These are phyloP conservation scores for Hericium erinaceus DNA, from an alignment of 768 basidiomycete species.

Conservation along the genomic window DNA sequence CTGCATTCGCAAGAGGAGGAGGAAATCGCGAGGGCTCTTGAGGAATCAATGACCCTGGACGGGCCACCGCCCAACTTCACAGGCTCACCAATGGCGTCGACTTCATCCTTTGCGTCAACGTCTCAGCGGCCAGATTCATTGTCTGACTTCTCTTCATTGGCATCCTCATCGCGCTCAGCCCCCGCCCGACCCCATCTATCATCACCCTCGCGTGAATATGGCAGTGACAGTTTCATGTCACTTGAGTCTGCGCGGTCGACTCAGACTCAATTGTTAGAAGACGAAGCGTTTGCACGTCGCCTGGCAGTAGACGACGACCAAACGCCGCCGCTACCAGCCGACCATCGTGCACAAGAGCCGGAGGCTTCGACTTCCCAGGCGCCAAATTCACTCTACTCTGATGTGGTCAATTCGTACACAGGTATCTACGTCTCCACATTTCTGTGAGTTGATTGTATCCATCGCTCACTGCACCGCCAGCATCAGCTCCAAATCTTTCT, in stretches of 20 bases:
- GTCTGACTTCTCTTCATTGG: too few species aligned
- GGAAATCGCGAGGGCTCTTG: constrained; percentile 54
- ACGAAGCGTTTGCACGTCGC: constrained; percentile 36
- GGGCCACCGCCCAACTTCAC: not conserved
- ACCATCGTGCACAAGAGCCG: not conserved
- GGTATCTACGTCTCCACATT: not conserved
- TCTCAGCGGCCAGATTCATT: too few species aligned
- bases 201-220: not conserved
- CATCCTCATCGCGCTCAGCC: too few species aligned
- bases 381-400: too few species aligned
- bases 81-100: too few species aligned
- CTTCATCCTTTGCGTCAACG: too few species aligned
- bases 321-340: constrained; percentile 1
- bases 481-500: too few species aligned
- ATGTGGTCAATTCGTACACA: not conserved
- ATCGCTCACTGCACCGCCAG: too few species aligned
- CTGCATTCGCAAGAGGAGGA: constrained; percentile 39
- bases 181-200: not conserved
- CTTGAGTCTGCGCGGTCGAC: not conserved
- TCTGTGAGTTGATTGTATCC: too few species aligned
- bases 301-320: constrained; percentile 32
- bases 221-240: not conserved
- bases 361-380: too few species aligned
- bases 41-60: constrained; percentile 32
- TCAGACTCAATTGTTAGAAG: constrained; percentile 22